Evolutionary conservation across 495 filamentous ascomycete species (phyloP), one percentile per base, ranked within the genome.

Genomic region (Usnea hakonensis): DNA sequence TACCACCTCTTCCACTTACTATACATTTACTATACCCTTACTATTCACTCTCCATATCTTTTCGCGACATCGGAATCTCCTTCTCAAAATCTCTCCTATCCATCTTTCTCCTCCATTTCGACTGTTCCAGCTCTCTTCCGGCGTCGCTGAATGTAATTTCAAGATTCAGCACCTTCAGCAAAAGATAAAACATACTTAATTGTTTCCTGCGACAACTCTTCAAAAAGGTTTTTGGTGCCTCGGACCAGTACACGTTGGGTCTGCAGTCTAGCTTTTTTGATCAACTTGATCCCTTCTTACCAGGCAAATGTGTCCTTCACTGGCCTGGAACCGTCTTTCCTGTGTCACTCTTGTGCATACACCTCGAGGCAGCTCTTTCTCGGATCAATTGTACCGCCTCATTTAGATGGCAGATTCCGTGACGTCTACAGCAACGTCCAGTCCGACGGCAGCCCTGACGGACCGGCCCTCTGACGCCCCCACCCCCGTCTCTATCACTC

Each of bases 381-480:
- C 26, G 4, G 26, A 30, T 23, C 30, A 30, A 55, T 13, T 14
- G n/a, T 40, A 23, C 50, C 21, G 10, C 14, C 17, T 30, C 28
- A 30, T 37, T 11, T 65, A 65, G 59, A 65, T 65, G 64, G 64
- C 64, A 53, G 59, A 65, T 61, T 53, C 52, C 38, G 43, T 52
- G 13, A 59, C 30, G 14, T 37, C 41, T 54, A 41, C 36, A 19
- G 48, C 41, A 36, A 52, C 64, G 11, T 54, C 53, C 38, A 57
- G 36, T 23, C 16, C 55, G 35, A 35, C 55, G 21, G 40, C 54
- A 46, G 52, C 38, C 30, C 54, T 33, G 14, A 17, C 17, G 11
- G 60, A 62, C 13, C 60, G 36, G 32, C 16, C 53, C 19, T 26
- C 33, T n/a, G 50, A 19, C 32, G 32, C 60, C 16, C 53, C 28